Percentiles rank a stretch among this genome's conserved stretches.
Conservation (phyloP, 176 grass and related monocot species). For the Phyllostachys edulis region DNA sequence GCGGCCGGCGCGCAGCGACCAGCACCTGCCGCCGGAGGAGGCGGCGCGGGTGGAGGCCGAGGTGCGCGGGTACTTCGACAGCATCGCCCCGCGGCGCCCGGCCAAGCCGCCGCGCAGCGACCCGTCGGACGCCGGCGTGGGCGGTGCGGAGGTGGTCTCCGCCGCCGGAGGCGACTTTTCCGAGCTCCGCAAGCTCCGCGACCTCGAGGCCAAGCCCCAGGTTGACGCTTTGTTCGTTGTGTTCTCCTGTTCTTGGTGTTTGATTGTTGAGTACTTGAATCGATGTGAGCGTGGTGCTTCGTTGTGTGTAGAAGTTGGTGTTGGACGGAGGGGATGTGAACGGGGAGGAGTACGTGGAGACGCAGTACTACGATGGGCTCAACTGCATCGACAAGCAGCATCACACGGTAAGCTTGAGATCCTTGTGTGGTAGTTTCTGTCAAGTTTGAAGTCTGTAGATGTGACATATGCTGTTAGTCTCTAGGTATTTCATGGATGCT, state of each 20-base stretch:
- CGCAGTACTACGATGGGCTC: slow-evolving; percentile 65
- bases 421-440: background rate
- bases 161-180: slow-evolving; percentile 31
- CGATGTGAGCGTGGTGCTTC: slow-evolving; percentile 13
- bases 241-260: background rate
- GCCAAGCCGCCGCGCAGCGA: slow-evolving; percentile 78
- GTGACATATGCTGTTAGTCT: background rate
- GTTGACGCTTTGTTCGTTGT: background rate
- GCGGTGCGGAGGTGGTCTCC: background rate
- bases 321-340: slow-evolving; percentile 48
- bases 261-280: slow-evolving; percentile 15
- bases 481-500: background rate
- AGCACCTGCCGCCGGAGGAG: slow-evolving; percentile 62
- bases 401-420: slow-evolving; percentile 55
- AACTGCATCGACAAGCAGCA: slow-evolving; percentile 82
- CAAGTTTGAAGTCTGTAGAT: background rate
- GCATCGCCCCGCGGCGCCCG: slow-evolving; percentile 55
- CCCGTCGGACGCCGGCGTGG: slow-evolving; percentile 28
- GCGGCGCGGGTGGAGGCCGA: slow-evolving; percentile 65
- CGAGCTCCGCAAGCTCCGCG: slow-evolving; percentile 60
- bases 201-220: slow-evolving; percentile 58
- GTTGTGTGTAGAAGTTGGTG: slow-evolving; percentile 55
- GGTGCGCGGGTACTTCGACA: slow-evolving; percentile 72
- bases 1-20: slow-evolving; percentile 65
- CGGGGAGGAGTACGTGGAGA: slow-evolving; percentile 72